These are phyloP conservation scores for Leccinum aurantiacum DNA, from an alignment of 768 basidiomycete genomes.

Conservation along the genomic window DNA sequence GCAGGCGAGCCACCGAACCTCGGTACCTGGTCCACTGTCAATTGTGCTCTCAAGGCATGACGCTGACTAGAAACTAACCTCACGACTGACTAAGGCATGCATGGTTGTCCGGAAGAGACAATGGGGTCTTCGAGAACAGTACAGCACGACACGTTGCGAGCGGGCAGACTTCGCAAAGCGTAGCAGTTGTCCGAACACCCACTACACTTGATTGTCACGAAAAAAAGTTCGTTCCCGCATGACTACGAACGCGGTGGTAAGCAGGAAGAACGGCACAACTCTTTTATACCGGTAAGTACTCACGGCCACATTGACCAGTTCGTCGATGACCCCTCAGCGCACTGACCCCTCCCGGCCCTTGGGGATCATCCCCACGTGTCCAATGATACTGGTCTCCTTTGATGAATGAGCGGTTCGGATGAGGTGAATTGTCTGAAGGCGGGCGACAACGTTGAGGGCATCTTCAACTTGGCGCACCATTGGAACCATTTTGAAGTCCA, in stretches of 20 bases:
- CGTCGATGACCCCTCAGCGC: neutral
- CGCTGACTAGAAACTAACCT: neutral
- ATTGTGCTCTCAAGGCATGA: neutral
- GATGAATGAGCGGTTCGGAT: neutral
- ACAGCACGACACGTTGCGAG: neutral
- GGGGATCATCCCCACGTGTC: neutral
- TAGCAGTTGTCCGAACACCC: neutral
- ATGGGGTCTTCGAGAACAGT: neutral
- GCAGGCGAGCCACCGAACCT: neutral
- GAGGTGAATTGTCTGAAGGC: neutral
- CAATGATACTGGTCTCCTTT: neutral
- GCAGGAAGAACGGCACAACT: neutral
- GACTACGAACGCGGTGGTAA: neutral
- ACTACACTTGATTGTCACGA: neutral
- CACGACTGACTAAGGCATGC: neutral
- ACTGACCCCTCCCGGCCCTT: neutral
- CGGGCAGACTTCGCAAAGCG: constrained; percentile 3
- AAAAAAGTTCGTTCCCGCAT: neutral
- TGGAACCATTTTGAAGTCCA: neutral
- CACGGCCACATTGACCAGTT: neutral
- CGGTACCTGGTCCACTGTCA: neutral
- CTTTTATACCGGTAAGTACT: neutral
- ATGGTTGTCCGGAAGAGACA: neutral
- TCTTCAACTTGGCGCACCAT: neutral
- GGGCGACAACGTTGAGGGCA: neutral